Evolutionary conservation across 2,329 filamentous ascomycete genomes (phyloP), one percentile per base, ranked within the genome.

Genomic region (Colletotrichum falcatum): DNA sequence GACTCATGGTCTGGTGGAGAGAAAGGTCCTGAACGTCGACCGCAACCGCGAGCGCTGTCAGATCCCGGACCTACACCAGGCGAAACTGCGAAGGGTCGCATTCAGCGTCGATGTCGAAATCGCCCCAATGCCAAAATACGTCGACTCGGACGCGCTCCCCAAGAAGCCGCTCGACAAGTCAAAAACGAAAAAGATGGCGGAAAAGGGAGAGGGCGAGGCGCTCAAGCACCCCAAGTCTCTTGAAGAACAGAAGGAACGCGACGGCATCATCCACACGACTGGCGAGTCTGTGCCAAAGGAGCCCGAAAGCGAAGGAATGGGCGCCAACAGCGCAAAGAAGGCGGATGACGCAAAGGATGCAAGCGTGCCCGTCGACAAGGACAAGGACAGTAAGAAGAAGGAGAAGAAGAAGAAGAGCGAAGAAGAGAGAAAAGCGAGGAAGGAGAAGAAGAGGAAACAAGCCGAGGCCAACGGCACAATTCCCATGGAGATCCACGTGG

Each of bases 61-160:
- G 30, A 89, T 98, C 37, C 84, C 89, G 5, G 95, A 97, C 74
- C 84, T 99, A 56, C 91, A 94, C 74, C 89, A 91, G 76, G 89
- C 89, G 59, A 97, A 96, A 79, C 81, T 99, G 70, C 89, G 94
- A 64, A 90, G 94, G 63, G 96, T 99, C 0, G 93, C 95, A 0
- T 99, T 99, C 77, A 97, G 94, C 75, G 96, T 99, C 3, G 96
- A 99, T 77, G 95, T 99, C 5, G 96, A 99, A 80, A 97, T 99
- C 77, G 95, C 95, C 3, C 94, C 94, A 0, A 90, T 94, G 77
- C 94, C 95, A 30, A 91, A 89, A 75, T 96, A 97, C 75, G 82
- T 84, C 18, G 93, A 96, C 3, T 85, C 85, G 20, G 87, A 87
- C 8, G 80, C 86, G 42, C 12, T 79, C 51, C 58, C 73, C 68